Evolutionary conservation across 164 flowering plant species (phyloP), one percentile per base, ranked within the genome.

Genomic region (Magnolia officinalis): DNA sequence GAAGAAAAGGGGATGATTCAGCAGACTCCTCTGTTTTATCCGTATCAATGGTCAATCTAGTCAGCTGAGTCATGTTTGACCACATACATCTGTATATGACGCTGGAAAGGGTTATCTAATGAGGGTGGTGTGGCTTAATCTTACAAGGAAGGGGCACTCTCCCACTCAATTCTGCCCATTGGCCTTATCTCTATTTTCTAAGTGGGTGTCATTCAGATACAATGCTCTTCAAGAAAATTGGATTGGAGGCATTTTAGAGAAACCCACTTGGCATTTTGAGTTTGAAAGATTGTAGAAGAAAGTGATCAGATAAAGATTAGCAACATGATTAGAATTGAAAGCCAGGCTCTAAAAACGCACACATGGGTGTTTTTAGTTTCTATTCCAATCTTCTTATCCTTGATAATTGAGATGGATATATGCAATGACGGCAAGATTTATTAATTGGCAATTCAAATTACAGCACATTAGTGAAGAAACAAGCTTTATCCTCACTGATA

Each of bases 81-180:
- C 37, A 31, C 37, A 31, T 31, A 31, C 37, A 31, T 31, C 37
- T 20, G 26, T 65, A 20, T 65, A 26, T 65, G 68, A 65, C 24
- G 68, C 68, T 65, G 68, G 68, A 65, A 65, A 65, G 68, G 68
- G 37, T 31, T 31, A 31, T 65, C 8, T 6, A 26, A 65, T 24
- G 9, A 20, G 68, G 24, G 24, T 65, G 67, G 2, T 11, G 13
- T 8, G 21, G 68, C 24, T 26, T 11, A 23, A 11, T 23, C 67
- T 11, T 65, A 26, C 67, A 65, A 1, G 68, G 37, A 9, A 65
- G 68, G 68, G 68, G 68, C 37, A 23, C 68, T 65, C 68, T 65
- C 24, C 68, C 37, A 20, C 68, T 21, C 68, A 11, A 65, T 20
- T 10, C 10, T 65, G 21, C 13, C 24, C 24, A 11, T 65, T 65